Evolutionary conservation across 2,329 filamentous ascomycete species (phyloP), one percentile per base, ranked within the genome.

Genomic region (Colletotrichum magnum): DNA sequence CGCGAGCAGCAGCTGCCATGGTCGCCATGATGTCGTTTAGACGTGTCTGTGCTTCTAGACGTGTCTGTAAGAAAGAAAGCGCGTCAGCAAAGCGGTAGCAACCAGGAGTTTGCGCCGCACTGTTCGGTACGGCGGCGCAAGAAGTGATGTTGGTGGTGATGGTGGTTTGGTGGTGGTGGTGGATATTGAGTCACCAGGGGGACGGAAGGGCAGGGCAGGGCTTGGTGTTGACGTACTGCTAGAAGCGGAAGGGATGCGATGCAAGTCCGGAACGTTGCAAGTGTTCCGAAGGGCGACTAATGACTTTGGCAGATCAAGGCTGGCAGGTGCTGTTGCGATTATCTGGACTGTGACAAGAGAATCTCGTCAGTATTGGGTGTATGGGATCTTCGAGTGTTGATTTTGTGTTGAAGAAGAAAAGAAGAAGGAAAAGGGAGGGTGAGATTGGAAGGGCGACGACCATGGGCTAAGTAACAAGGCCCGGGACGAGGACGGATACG

Each of bases 1-100:
- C 88, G 87, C 88, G 88, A 87, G 84, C 88, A 88, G 86, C 87
- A 84, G 88, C 84, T 87, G 87, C 86, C 89, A 89, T 87, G 80
- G 84, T 86, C 86, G 89, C 89, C 88, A 90, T 90, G 78, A 84
- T 84, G 79, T 81, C 79, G 77, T 52, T 66, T 61, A 57, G 62
- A 66, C 36, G 70, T 76, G 67, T 73, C 69, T 73, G 67, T 80
- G 82, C 83, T 87, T 86, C 82, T 80, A 80, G 81, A 81, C 79
- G 78, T 75, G 77, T 82, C 83, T 86, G 74, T 41, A 66, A 70
- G 41, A 43, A 2, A 43, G 41, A 43, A 43, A 18, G 47, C 58
- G 39, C 41, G 58, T 53, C 48, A 61, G 58, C 43, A 39, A 50
- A 48, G 4, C 9, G 57, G 72, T 69, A 36, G 9, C 32, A 36